Evolutionary conservation across 805 yeast genomes (phyloP), one percentile per base, ranked within the genome.

Genomic region (Wickerhamiella domercqiae): DNA sequence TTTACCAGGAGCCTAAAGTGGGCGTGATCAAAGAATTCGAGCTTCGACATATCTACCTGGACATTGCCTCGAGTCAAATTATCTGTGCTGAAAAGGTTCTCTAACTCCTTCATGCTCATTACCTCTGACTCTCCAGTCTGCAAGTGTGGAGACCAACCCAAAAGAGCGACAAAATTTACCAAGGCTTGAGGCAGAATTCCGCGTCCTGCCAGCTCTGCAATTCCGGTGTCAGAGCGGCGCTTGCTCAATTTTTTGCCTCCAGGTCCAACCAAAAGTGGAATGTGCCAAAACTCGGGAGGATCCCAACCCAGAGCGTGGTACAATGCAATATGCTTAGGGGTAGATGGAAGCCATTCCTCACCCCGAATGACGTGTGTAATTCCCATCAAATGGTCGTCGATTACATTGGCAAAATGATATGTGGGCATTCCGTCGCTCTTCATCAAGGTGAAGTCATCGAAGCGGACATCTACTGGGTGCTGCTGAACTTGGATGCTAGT

Each of bases 401-500:
- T 71, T 5, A 90, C 94, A 51, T 82, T 87, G 13, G 98, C 98
- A 51, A 90, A 76, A 58, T 90, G 99, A 50, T 90, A 90, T 0
- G 99, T 90, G 19, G 99, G 99, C 42, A 82, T 61, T 0, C 87
- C 86, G 55, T 90, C 97, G n/a, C 94, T 79, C 57, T 90, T 90
- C 52, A 90, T 55, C 20, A 90, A 61, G 7, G 90, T 81, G 21
- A 83, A 83, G 54, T 90, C 98, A 51, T 90, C 98, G 54, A 66
- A 86, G 35, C 96, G 64, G 22, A 74, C 63, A 56, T 84, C 94
- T 15, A 55, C 56, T 19, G 55, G 50, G 53, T 86, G 83, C 20
- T 71, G 62, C 52, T 83, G 95, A 1, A 93, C 82, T 54, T 84
- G 94, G 21, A 80, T 61, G 46, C 78, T 69, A 15, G 86, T 57